phyloP scores from a whole-genome alignment of 1,284 basidiomycete genomes.

The Heterobasidion parviporum region DNA sequence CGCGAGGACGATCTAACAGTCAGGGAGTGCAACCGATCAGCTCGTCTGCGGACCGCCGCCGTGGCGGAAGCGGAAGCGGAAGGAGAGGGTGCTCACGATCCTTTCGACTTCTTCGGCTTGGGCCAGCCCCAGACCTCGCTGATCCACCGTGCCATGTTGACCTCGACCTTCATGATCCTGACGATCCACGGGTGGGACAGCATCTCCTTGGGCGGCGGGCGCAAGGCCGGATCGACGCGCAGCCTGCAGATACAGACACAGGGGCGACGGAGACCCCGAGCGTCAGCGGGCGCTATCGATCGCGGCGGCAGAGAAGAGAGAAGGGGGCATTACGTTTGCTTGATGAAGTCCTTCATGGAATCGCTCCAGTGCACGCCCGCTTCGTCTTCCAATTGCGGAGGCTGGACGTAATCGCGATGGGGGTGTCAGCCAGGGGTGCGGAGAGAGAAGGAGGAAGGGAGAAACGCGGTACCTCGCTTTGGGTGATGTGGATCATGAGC shows the following conservation, averaged over 20 bases:
- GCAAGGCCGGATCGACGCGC: conserved; percentile 29
- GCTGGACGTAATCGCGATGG: conserved; percentile 35
- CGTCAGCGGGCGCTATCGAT: not conserved
- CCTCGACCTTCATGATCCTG: conserved; percentile 71
- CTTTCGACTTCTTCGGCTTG: conserved; percentile 26
- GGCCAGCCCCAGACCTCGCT: conserved; percentile 85
- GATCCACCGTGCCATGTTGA: conserved; percentile 89
- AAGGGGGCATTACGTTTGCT: conserved; percentile 58
- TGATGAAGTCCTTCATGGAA: conserved; percentile 91
- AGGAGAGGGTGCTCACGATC: conserved; percentile 4
- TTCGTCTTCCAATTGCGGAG: conserved; percentile 74
- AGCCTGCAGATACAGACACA: conserved; percentile 17
- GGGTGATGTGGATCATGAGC: conserved; percentile 86
- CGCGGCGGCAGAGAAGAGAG: conserved; percentile 1
- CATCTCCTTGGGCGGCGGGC: conserved; percentile 84
- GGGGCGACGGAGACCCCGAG: not conserved
- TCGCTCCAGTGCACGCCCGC: conserved; percentile 71
- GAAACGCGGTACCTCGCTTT: conserved; percentile 50
- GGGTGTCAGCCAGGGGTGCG: conserved; percentile 2
- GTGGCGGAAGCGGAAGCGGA: not conserved
- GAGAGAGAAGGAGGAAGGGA: conserved; percentile 10
- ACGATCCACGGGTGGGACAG: conserved; percentile 85
- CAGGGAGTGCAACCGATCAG: not conserved
- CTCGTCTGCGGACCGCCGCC: not conserved
- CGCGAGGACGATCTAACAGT: conserved; percentile 18